phyloP scores from a whole-genome alignment of 257 asterid species.

The Nicotiana paniculata region DNA sequence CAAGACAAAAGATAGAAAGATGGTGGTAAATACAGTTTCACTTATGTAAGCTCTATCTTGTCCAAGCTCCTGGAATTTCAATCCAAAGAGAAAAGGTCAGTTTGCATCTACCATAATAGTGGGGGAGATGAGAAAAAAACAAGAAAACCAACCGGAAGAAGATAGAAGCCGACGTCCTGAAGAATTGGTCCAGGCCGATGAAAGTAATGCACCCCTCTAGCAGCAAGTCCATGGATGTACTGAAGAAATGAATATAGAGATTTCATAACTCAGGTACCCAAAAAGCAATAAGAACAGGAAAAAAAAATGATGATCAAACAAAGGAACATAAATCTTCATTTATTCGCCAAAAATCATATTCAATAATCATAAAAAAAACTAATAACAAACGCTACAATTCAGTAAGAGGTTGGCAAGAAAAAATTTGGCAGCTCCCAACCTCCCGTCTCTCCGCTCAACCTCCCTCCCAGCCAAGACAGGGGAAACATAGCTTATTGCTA shows the following conservation, averaged over 20 bases:
- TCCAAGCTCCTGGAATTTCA: conserved; percentile 75
- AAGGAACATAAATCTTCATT: not conserved
- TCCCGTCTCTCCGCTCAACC: not conserved
- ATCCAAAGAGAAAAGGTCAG: conserved; percentile 11
- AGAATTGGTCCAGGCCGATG: conserved; percentile 71
- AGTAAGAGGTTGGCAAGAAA: not conserved
- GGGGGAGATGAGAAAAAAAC: not conserved
- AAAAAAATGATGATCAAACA: not conserved
- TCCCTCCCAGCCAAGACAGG: not conserved
- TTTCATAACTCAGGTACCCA: conserved; percentile 12
- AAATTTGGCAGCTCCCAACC: not conserved
- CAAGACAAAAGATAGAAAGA: conserved; percentile 73
- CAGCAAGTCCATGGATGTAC: conserved; percentile 76
- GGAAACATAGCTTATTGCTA: not conserved
- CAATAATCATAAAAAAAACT: not conserved
- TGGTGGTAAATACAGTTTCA: conserved; percentile 71
- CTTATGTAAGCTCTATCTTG: conserved; percentile 78
- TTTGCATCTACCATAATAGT: not conserved
- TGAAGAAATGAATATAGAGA: conserved; percentile 13
- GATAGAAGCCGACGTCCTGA: conserved; percentile 65
- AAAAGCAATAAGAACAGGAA: not conserved
- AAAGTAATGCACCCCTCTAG: conserved; percentile 69
- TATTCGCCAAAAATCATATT: not conserved
- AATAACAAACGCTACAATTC: not conserved
- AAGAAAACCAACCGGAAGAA: conserved; percentile 66